Evolutionary conservation across 2,329 filamentous ascomycete genomes (phyloP).

Genomic region (Beauveria bassiana): DNA sequence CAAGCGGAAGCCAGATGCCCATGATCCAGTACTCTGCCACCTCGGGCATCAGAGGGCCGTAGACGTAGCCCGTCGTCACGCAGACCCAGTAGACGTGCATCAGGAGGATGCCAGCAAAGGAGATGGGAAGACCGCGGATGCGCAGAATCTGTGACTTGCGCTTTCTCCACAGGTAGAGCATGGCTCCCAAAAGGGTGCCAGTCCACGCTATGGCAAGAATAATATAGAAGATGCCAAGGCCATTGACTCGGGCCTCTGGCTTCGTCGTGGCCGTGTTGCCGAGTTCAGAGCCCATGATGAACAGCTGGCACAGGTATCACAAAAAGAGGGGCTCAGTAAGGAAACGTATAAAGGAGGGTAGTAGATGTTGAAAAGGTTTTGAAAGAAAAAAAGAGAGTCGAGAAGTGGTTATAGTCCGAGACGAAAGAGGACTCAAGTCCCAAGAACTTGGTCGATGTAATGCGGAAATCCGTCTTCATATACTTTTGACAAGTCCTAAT

Average conservation of each 20-base stretch:
- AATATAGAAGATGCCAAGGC: slow-evolving; percentile 34
- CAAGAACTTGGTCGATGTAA: not conserved
- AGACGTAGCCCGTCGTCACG: slow-evolving; percentile 31
- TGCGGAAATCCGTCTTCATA: slow-evolving; percentile 1
- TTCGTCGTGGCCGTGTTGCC: slow-evolving; percentile 24
- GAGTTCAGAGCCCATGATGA: slow-evolving; percentile 18
- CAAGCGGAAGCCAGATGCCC: slow-evolving; percentile 56
- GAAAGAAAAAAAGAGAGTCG: not conserved
- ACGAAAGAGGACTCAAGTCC: not conserved
- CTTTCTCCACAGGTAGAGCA: slow-evolving; percentile 32
- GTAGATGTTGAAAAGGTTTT: not conserved
- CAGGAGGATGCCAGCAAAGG: slow-evolving; percentile 31
- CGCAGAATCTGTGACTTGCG: slow-evolving; percentile 33
- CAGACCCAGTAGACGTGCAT: slow-evolving; percentile 37
- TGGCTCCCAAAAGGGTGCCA: slow-evolving; percentile 28
- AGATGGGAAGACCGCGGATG: slow-evolving; percentile 33
- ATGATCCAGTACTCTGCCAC: slow-evolving; percentile 58
- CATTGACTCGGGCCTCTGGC: slow-evolving; percentile 27
- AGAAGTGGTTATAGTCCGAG: not conserved
- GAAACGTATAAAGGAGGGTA: not conserved
- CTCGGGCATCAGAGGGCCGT: slow-evolving; percentile 37
- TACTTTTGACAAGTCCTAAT: not conserved
- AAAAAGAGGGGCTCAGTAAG: not conserved
- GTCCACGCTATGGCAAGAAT: slow-evolving; percentile 31
- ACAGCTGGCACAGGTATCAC: not conserved